Conservation (phyloP, 176 grass and related monocot species). For the Lolium multiflorum region DNA sequence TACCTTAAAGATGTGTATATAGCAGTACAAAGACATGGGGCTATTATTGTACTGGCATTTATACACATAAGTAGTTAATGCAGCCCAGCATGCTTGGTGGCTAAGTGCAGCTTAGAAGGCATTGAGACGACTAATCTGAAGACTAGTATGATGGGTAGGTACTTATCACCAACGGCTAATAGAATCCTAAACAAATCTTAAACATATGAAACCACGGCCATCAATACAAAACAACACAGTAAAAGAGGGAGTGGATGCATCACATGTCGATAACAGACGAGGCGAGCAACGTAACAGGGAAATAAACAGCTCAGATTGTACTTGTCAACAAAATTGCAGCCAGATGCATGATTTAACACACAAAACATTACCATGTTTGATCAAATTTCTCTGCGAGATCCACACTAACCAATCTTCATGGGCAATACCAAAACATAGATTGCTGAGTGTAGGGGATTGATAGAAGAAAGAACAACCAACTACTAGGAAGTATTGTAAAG, state of each 20-base stretch:
- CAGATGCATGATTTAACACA: constrained; percentile 28
- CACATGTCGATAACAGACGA: neutral
- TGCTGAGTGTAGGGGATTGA: neutral
- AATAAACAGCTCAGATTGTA: neutral
- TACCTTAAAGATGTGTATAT: neutral
- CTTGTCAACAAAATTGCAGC: neutral
- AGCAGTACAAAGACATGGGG: neutral
- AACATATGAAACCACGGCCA: neutral
- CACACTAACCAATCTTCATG: constrained; percentile 34
- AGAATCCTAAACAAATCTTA: neutral
- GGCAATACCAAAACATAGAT: constrained; percentile 22
- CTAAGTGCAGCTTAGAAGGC: neutral
- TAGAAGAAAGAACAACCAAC: constrained; percentile 13
- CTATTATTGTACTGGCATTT: neutral
- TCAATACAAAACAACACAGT: neutral
- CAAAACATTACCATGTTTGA: neutral
- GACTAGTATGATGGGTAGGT: neutral
- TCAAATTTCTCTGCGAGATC: constrained; percentile 7
- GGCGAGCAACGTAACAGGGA: neutral
- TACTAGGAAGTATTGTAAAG: neutral
- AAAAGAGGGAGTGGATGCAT: neutral
- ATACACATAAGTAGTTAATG: too few relatives aligned
- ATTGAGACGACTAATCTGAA: neutral
- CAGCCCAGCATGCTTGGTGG: neutral
- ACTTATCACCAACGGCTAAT: neutral